Evolutionary conservation across 495 filamentous ascomycete genomes (phyloP), one percentile per base, ranked within the genome.

Genomic region (Tuber magnatum): DNA sequence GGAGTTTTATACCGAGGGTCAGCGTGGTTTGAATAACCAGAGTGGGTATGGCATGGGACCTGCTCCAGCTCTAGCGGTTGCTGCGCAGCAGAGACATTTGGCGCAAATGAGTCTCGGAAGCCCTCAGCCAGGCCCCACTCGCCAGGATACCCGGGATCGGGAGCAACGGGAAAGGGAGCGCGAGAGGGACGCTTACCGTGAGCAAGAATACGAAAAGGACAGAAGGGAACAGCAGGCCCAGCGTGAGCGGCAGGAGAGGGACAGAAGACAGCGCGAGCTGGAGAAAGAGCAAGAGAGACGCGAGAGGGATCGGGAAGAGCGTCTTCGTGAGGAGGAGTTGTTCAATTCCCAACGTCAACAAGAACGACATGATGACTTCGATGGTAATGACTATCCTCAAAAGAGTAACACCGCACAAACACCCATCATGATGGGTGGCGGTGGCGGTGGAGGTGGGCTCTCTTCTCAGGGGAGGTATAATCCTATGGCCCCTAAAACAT

Each of bases 1-100:
- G 42, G 92, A 97, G 82, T 99, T 99, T 85, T 99, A 98, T 86
- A 93, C 94, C 0, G 94, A 98, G 83, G 80, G 80, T 9, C 76
- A 81, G 44, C 80, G 81, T 74, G 73, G 80, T 35, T 70, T 81
- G 68, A 90, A 97, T 77, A 90, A 97, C 80, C 92, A 92, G 4
- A 88, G 91, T 75, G 87, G 88, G 75, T 97, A 92, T 77, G 86
- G 89, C n/a, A 83, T 93, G 70, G 89, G 88, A 4, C 89, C 92
- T 3, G 89, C 91, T n/a, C 88, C 91, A 28, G 87, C 91, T 24
- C 84, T 85, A 32, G 83, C 85, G 78, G 70, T 73, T 12, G 77
- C 77, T 3, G 77, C 76, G 22, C 79, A 81, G 14, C 80, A 81
- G 46, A 61, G 80, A 22, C 74, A 79, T 4, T 90, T 73, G 90